Percentiles rank a stretch among this genome's conserved stretches.
These are phyloP conservation scores for Marasmius fiardii DNA, from an alignment of 1,284 basidiomycete species.

Conservation along the genomic window DNA sequence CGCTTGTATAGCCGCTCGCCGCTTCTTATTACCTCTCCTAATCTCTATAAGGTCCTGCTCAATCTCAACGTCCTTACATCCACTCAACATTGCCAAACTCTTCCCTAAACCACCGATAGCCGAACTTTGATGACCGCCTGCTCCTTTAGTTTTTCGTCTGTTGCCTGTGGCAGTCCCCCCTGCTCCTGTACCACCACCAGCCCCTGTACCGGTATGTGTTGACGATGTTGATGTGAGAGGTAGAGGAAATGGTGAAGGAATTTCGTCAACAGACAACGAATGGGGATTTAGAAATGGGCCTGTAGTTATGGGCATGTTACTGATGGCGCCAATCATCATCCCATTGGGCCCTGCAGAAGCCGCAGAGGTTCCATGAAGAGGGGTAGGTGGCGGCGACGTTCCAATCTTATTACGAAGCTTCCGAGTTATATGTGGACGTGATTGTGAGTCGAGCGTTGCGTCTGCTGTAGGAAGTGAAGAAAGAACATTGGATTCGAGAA, in stretches of 20 bases:
- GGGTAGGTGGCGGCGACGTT: constrained; percentile 58
- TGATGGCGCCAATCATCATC: constrained; percentile 28
- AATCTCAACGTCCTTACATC: constrained; percentile 62
- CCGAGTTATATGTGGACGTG: constrained; percentile 73
- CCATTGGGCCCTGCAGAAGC: constrained; percentile 28
- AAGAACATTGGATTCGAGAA: constrained; percentile 2
- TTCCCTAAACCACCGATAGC: constrained; percentile 63
- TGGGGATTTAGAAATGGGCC: constrained; percentile 73
- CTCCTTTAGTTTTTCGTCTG: constrained; percentile 54
- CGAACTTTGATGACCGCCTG: constrained; percentile 47
- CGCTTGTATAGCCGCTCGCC: constrained; percentile 44
- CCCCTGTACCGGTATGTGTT: constrained; percentile 30
- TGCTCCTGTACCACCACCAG: constrained; percentile 28
- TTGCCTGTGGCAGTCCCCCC: constrained; percentile 40
- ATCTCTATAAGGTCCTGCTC: constrained; percentile 75
- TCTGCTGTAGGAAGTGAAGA: constrained; percentile 36
- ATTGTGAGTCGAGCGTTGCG: constrained; percentile 66
- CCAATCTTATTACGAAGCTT: constrained; percentile 76
- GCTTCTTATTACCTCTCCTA: constrained; percentile 65
- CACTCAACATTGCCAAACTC: constrained; percentile 49
- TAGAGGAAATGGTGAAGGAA: constrained; percentile 78
- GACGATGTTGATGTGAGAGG: constrained; percentile 54
- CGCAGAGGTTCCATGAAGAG: constrained; percentile 39
- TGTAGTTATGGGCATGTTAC: constrained; percentile 52
- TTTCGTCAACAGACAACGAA: constrained; percentile 76